Evolutionary conservation across 1,284 basidiomycete genomes (phyloP).

Genomic region (Papiliotrema flavescens): DNA sequence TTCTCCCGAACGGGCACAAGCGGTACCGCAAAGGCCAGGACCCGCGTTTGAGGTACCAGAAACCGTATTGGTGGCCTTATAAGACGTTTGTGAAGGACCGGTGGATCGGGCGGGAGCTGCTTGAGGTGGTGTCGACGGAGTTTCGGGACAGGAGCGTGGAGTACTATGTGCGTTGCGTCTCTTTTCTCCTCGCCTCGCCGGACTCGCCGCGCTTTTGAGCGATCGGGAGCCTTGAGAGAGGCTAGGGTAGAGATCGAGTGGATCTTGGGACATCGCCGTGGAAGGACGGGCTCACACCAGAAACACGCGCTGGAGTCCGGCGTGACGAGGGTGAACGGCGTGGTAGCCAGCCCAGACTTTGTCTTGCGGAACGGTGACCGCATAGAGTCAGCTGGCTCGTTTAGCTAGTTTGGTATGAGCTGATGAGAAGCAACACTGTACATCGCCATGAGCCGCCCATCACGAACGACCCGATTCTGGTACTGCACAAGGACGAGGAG

Average conservation of each 20-base stretch:
- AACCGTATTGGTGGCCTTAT: conserved; percentile 56
- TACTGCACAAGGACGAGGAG: conserved; percentile 72
- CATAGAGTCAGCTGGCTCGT: conserved; percentile 72
- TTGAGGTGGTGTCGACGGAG: conserved; percentile 83
- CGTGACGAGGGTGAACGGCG: conserved; percentile 88
- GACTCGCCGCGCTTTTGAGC: too few relatives aligned
- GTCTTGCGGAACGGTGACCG: conserved; percentile 83
- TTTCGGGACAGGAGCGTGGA: conserved; percentile 86
- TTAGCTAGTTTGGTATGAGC: neutral
- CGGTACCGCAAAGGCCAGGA: conserved; percentile 37
- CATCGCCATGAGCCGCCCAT: conserved; percentile 96
- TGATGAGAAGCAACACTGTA: conserved; percentile 69
- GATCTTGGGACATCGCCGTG: too few relatives aligned
- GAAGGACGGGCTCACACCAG: conserved; percentile 48
- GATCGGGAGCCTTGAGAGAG: too few relatives aligned
- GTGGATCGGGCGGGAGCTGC: conserved; percentile 46
- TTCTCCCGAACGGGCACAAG: neutral
- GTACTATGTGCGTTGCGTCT: conserved; percentile 71
- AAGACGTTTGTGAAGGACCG: conserved; percentile 88
- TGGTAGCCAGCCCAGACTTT: conserved; percentile 71
- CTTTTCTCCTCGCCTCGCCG: neutral
- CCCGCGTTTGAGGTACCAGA: conserved; percentile 48
- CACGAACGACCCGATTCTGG: conserved; percentile 76
- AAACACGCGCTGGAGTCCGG: conserved; percentile 89
- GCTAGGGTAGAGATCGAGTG: too few relatives aligned